Evolutionary conservation across 2,329 filamentous ascomycete species (phyloP).

Genomic region (Purpureocillium takamizusanense): DNA sequence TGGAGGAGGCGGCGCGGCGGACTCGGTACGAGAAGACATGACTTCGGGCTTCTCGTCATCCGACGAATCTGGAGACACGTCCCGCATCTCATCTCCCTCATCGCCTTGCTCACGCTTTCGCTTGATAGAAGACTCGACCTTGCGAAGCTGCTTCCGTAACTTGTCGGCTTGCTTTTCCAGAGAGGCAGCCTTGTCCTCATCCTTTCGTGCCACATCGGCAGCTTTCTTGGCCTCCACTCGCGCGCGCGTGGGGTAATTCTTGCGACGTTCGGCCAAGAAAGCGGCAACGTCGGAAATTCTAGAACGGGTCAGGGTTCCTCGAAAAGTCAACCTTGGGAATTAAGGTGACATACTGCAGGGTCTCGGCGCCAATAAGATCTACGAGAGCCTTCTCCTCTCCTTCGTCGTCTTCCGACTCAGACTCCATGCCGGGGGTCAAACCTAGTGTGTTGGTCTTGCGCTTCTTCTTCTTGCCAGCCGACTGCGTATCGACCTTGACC

Average conservation of each 20-base stretch:
- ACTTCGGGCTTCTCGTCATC: conserved; percentile 52
- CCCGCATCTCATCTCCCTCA: conserved; percentile 57
- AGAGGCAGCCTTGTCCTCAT: conserved; percentile 53
- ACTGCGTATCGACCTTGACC: conserved; percentile 29
- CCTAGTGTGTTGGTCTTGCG: conserved; percentile 64
- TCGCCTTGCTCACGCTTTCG: conserved; percentile 60
- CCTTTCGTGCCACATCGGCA: conserved; percentile 31
- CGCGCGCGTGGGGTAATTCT: conserved; percentile 70
- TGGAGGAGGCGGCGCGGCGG: conserved; percentile 22
- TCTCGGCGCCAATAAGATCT: conserved; percentile 46
- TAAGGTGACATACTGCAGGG: conserved; percentile 40
- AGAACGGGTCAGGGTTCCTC: background rate
- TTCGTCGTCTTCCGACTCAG: conserved; percentile 57
- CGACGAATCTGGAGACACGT: conserved; percentile 40
- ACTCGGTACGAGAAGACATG: conserved; percentile 37
- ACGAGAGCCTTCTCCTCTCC: conserved; percentile 60
- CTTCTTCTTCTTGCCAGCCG: conserved; percentile 58
- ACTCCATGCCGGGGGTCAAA: conserved; percentile 57
- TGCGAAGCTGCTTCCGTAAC: conserved; percentile 55
- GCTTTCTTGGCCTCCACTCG: conserved; percentile 57
- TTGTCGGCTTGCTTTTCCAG: conserved; percentile 53
- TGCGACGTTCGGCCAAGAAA: conserved; percentile 74
- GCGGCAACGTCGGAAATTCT: conserved; percentile 62
- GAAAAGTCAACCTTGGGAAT: too few species aligned
- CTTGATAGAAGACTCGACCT: conserved; percentile 62